phyloP scores from a whole-genome alignment of 768 basidiomycete species.

The Trametes cinnabarina region DNA sequence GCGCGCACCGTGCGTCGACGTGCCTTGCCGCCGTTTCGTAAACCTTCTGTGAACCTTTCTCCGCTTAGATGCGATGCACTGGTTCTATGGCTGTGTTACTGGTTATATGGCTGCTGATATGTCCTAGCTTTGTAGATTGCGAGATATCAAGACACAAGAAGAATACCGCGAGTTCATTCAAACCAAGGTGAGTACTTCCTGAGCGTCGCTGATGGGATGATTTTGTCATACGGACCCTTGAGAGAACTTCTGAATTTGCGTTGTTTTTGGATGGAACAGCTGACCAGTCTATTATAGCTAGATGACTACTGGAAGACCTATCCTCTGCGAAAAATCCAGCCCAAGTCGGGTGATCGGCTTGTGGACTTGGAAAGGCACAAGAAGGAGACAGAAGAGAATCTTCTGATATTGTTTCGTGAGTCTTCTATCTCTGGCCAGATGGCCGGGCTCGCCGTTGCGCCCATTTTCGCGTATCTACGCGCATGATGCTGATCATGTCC shows the following conservation, averaged over 20 bases:
- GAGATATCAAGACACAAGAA: constrained; percentile 56
- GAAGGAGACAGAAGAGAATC: constrained; percentile 60
- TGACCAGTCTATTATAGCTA: constrained; percentile 37
- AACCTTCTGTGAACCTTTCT: no score
- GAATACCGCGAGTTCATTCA: constrained; percentile 66
- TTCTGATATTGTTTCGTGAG: constrained; percentile 73
- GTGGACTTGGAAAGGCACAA: constrained; percentile 26
- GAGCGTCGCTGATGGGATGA: no score
- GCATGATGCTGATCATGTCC: not conserved
- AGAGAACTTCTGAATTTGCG: no score
- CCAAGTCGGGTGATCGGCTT: constrained; percentile 2
- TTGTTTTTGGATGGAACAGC: not conserved
- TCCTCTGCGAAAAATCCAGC: constrained; percentile 17
- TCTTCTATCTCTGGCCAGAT: constrained; percentile 1
- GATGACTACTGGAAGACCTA: constrained; percentile 45
- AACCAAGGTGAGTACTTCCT: constrained; percentile 50
- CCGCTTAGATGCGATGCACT: no score
- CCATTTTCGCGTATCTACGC: no score
- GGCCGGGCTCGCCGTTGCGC: not conserved
- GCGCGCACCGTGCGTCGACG: no score
- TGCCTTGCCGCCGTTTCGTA: no score
- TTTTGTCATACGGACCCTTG: no score
- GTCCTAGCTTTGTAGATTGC: constrained; percentile 50
- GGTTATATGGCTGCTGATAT: constrained; percentile 31
- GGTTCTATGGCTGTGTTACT: no score